These are phyloP conservation scores for Moesziomyces globuligerus DNA, from an alignment of 1,284 basidiomycete genomes.

Conservation along the genomic window DNA sequence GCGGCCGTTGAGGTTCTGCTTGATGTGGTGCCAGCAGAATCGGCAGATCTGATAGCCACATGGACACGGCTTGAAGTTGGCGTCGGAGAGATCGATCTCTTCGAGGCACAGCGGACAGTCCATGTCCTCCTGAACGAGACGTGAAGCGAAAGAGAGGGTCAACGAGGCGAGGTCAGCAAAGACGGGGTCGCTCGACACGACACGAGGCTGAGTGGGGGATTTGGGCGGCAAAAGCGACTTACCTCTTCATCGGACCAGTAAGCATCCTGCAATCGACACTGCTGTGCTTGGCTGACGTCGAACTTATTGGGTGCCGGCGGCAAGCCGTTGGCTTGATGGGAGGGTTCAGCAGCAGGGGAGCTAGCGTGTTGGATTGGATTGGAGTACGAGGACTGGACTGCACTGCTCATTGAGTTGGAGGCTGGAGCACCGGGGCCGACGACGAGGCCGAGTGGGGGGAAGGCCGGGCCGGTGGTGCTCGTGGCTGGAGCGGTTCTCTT, in stretches of 20 bases:
- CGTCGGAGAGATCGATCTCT: slow-evolving; percentile 98
- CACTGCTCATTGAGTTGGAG: slow-evolving; percentile 23
- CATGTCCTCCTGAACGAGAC: slow-evolving; percentile 81
- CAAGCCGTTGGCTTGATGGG: slow-evolving; percentile 39
- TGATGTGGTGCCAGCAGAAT: slow-evolving; percentile 99
- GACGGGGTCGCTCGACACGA: too few relatives aligned
- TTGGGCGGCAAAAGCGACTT: slow-evolving; percentile 13
- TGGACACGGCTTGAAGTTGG: slow-evolving; percentile 98
- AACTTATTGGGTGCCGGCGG: slow-evolving; percentile 61
- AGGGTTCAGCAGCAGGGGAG: slow-evolving; percentile 19
- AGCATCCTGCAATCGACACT: slow-evolving; percentile 86
- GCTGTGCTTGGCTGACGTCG: slow-evolving; percentile 60
- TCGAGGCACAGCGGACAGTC: slow-evolving; percentile 98
- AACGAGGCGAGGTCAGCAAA: neutral
- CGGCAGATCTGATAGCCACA: slow-evolving; percentile 99
- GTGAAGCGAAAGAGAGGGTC: neutral
- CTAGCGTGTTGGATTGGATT: slow-evolving; percentile 16
- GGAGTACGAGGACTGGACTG: slow-evolving; percentile 25
- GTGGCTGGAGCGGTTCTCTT: slow-evolving; percentile 44
- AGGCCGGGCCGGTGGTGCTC: slow-evolving; percentile 44
- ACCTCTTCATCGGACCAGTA: slow-evolving; percentile 96
- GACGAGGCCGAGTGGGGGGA: slow-evolving; percentile 53
- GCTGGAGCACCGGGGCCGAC: slow-evolving; percentile 47
- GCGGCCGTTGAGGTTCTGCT: slow-evolving; percentile 91
- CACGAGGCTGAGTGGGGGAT: too few relatives aligned